Evolutionary conservation across 176 grass and related monocot genomes (phyloP).

Genomic region (Eragrostis nindensis): DNA sequence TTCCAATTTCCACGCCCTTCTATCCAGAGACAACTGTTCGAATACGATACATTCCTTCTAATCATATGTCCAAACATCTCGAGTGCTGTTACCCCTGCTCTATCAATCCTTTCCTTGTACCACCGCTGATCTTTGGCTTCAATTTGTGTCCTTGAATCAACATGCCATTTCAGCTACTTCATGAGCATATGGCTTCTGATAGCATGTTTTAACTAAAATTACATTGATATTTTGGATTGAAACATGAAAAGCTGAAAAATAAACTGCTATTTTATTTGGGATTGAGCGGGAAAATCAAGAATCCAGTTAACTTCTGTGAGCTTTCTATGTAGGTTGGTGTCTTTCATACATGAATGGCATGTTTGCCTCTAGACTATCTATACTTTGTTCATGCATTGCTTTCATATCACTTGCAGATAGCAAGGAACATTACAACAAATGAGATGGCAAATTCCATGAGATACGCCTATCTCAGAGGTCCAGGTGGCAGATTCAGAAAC

Average conservation of each 20-base stretch:
- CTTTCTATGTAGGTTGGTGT: slow-evolving; percentile 1
- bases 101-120: not conserved
- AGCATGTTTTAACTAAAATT: not conserved
- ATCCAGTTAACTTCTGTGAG: slow-evolving; percentile 7
- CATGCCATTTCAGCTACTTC: not conserved
- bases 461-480: slow-evolving; percentile 92
- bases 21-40: no score
- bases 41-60: no score
- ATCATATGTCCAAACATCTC: not conserved
- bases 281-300: not conserved
- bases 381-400: slow-evolving; percentile 17
- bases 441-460: slow-evolving; percentile 91
- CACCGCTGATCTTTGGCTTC: not conserved
- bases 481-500: slow-evolving; percentile 86
- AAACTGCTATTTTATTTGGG: slow-evolving; percentile 13
- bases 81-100: not conserved
- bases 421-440: slow-evolving; percentile 96
- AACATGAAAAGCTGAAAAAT: slow-evolving; percentile 13
- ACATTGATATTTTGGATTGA: not conserved
- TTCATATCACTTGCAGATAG: slow-evolving; percentile 64
- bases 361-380: slow-evolving; percentile 1
- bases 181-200: not conserved
- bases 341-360: slow-evolving; percentile 23
- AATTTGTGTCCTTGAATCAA: not conserved
- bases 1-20: not conserved